Evolutionary conservation across 805 yeast genomes (phyloP).

Genomic region (Suhomyces sp.): DNA sequence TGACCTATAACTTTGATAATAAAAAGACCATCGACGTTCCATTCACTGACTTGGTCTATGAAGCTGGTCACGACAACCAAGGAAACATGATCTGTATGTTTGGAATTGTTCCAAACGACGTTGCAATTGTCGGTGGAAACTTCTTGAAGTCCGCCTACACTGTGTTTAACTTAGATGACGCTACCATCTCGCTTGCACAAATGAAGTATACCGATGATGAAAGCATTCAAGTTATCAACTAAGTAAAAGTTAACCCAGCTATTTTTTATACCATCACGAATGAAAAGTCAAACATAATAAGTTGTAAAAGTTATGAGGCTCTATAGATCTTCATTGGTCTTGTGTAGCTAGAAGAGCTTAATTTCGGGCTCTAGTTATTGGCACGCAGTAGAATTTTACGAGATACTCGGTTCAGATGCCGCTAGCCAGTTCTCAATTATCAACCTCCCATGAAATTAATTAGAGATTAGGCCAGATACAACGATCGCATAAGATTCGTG

Average conservation of each 20-base stretch:
- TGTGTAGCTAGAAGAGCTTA: not conserved
- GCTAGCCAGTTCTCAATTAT: too few species aligned
- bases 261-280: not conserved
- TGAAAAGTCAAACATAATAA: not conserved
- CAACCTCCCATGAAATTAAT: too few species aligned
- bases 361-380: not conserved
- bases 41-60: slow-evolving; percentile 10
- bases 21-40: slow-evolving; percentile 13
- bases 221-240: slow-evolving; percentile 8
- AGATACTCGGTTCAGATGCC: too few species aligned
- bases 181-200: slow-evolving; percentile 24
- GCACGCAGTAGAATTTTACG: too few species aligned
- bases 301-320: too few species aligned
- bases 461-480: too few species aligned
- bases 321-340: too few species aligned
- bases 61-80: slow-evolving; percentile 9
- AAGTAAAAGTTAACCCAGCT: not conserved
- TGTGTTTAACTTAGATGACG: slow-evolving; percentile 26
- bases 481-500: too few species aligned
- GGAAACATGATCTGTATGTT: slow-evolving; percentile 9
- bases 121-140: slow-evolving; percentile 25
- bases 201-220: slow-evolving; percentile 15
- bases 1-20: slow-evolving; percentile 11
- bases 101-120: slow-evolving; percentile 12
- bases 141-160: slow-evolving; percentile 25